Conservation (phyloP, 2,329 filamentous ascomycete species). For the Beauveria medogensis region DNA sequence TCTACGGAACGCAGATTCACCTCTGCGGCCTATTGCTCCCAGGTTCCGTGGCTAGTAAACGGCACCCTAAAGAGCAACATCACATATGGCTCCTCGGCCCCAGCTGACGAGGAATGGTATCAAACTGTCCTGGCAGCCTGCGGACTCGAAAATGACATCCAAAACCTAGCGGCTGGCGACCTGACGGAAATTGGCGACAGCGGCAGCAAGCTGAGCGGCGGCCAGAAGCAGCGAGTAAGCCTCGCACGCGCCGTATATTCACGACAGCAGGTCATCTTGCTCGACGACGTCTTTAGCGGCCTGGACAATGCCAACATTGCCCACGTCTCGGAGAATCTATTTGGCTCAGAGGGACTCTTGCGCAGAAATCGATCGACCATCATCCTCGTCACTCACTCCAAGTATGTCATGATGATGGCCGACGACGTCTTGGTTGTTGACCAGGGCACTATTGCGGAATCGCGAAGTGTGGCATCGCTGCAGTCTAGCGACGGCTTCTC, state of each 20-base stretch:
- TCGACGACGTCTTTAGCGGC: constrained; percentile 28
- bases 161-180: constrained; percentile 12
- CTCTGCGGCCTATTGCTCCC: constrained; percentile 14
- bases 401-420: constrained; percentile 5
- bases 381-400: constrained; percentile 21
- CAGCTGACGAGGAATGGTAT: constrained; percentile 14
- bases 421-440: constrained; percentile 3
- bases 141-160: constrained; percentile 11
- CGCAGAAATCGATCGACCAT: constrained; percentile 16
- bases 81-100: not conserved
- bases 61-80: constrained; percentile 14
- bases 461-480: not conserved
- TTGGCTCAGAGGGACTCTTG: constrained; percentile 24
- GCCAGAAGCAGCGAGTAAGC: constrained; percentile 19
- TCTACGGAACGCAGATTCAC: not conserved
- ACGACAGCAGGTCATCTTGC: constrained; percentile 17
- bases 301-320: constrained; percentile 30
- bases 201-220: constrained; percentile 16
- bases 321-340: constrained; percentile 27
- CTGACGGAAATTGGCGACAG: not conserved
- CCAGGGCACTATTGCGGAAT: not conserved
- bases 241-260: constrained; percentile 20
- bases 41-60: constrained; percentile 15
- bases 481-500: not conserved
- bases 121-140: constrained; percentile 10